phyloP scores from a whole-genome alignment of 371 early-diverging fungal genomes.

The Mortierella sp. region DNA sequence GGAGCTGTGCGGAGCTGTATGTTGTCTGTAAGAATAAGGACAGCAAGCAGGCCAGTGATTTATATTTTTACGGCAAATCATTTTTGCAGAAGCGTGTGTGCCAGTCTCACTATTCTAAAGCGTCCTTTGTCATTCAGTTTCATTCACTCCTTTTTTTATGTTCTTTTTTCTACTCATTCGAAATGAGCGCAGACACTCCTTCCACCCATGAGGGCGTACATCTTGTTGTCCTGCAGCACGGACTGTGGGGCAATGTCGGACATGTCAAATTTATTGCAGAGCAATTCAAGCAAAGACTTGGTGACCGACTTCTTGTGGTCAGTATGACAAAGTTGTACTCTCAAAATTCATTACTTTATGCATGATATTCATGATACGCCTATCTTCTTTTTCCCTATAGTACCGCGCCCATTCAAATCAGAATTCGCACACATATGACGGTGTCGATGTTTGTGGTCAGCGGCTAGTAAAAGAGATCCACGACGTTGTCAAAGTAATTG shows the following conservation, averaged over 20 bases:
- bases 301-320: slow-evolving; percentile 30
- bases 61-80: no score
- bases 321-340: background rate
- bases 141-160: no score
- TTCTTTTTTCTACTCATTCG: no score
- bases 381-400: slow-evolving; percentile 6
- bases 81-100: no score
- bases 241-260: slow-evolving; percentile 31
- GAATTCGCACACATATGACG: slow-evolving; percentile 34
- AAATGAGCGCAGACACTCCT: background rate
- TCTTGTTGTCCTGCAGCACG: slow-evolving; percentile 24
- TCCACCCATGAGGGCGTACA: slow-evolving; percentile 13
- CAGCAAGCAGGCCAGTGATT: no score
- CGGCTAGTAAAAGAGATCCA: slow-evolving; percentile 33
- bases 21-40: no score
- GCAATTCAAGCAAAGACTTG: slow-evolving; percentile 32
- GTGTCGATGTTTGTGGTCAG: slow-evolving; percentile 41
- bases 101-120: no score
- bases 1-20: no score
- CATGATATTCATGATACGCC: background rate
- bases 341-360: background rate
- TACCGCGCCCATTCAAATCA: slow-evolving; percentile 43
- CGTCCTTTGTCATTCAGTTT: no score
- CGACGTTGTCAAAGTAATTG: slow-evolving; percentile 39
- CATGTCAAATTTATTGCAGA: slow-evolving; percentile 29